phyloP scores from a whole-genome alignment of 352 stramenopile species.

The Phytophthora ohioensis region DNA sequence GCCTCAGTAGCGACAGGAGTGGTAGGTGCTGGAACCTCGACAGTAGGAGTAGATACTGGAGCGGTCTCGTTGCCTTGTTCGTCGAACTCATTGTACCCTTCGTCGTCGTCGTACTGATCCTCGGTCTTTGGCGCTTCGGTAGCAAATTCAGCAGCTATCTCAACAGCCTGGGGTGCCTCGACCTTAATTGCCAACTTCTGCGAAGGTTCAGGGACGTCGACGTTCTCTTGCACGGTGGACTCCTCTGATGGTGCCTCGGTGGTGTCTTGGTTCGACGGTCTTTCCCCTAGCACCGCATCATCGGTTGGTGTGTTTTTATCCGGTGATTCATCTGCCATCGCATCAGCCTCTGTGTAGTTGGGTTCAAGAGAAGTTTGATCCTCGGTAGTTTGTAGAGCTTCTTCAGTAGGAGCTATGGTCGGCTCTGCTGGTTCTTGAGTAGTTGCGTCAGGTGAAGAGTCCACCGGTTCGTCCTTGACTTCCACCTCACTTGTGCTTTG shows the following conservation, averaged over 20 bases:
- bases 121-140: constrained; percentile 27
- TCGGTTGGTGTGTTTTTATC: neutral
- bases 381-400: constrained; percentile 5
- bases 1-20: constrained; percentile 3
- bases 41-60: neutral
- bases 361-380: constrained; percentile 3
- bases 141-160: neutral
- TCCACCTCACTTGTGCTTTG: neutral
- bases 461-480: neutral
- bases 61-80: constrained; percentile 36
- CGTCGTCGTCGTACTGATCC: constrained; percentile 47
- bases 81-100: constrained; percentile 62
- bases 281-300: constrained; percentile 4
- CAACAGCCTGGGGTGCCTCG: neutral
- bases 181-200: constrained; percentile 7
- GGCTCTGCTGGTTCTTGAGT: constrained; percentile 10
- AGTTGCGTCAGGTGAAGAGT: constrained; percentile 4
- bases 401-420: neutral
- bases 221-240: neutral
- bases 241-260: neutral
- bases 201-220: neutral
- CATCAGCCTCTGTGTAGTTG: constrained; percentile 17
- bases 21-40: neutral
- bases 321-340: constrained; percentile 12
- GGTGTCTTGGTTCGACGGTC: too few species aligned